These are phyloP conservation scores for Malus hybrid DNA, from an alignment of 331 rosid species.

Conservation along the genomic window DNA sequence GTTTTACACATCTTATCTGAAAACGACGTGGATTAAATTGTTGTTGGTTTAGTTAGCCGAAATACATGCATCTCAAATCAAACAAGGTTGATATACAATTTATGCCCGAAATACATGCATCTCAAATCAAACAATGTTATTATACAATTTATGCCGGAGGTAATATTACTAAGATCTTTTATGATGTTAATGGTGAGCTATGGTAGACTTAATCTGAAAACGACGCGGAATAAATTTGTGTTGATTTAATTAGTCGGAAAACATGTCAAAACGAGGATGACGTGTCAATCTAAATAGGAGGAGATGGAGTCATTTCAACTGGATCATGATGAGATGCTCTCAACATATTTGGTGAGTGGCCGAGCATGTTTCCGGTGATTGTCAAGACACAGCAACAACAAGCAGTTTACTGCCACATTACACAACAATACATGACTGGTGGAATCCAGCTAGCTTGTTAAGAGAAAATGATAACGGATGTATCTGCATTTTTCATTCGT, in stretches of 20 bases:
- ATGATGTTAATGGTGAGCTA: too few species aligned
- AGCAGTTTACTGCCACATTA: background rate
- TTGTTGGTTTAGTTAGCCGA: background rate
- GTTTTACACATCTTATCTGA: background rate
- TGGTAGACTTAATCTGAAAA: too few species aligned
- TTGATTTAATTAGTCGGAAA: background rate
- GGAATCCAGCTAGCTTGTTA: background rate
- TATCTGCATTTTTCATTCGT: background rate
- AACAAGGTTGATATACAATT: too few species aligned
- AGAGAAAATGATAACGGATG: background rate
- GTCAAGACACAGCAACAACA: background rate
- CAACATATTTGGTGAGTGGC: background rate
- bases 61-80: background rate
- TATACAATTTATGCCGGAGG: too few species aligned
- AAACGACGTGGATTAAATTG: background rate
- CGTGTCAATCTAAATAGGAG: background rate
- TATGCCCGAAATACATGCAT: background rate
- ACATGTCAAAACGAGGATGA: background rate
- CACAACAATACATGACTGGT: background rate
- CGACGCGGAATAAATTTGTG: background rate
- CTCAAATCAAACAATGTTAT: background rate
- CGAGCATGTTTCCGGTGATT: background rate
- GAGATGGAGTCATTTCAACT: background rate
- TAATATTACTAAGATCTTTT: too few species aligned
- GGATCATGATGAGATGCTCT: background rate